phyloP scores from a whole-genome alignment of 306 rosid genomes.

The Prunus campanulata region DNA sequence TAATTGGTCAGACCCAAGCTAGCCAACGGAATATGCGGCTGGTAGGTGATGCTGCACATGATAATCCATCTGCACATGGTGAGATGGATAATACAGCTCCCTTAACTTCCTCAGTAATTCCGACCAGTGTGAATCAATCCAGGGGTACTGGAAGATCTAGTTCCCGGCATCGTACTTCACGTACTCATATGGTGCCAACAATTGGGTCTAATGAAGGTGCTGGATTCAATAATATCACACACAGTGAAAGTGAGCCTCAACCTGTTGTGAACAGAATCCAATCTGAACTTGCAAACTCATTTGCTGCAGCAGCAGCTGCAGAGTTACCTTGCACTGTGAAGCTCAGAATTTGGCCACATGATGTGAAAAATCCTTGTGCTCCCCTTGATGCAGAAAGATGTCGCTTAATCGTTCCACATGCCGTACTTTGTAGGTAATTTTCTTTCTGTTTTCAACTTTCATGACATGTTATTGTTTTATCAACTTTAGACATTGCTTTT shows the following conservation, averaged over 20 bases:
- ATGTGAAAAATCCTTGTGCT: conserved; percentile 71
- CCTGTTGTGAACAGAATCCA: conserved; percentile 63
- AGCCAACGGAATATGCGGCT: conserved; percentile 43
- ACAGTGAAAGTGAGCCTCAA: conserved; percentile 67
- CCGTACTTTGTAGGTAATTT: conserved; percentile 90
- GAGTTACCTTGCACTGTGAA: conserved; percentile 98
- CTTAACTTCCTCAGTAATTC: conserved; percentile 46
- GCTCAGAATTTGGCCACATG: conserved; percentile 91
- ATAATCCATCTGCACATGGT: conserved; percentile 33
- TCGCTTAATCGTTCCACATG: conserved; percentile 78
- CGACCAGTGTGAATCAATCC: conserved; percentile 52
- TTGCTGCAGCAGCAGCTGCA: conserved; percentile 83
- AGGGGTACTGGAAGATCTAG: conserved; percentile 64
- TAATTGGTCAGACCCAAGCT: conserved; percentile 90
- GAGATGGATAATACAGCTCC: conserved; percentile 43
- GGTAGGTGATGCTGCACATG: conserved; percentile 38
- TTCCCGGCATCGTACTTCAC: conserved; percentile 55
- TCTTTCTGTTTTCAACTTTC: conserved; percentile 3
- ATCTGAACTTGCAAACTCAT: conserved; percentile 78
- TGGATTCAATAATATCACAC: conserved; percentile 32
- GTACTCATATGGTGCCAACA: conserved; percentile 40
- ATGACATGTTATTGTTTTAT: background rate
- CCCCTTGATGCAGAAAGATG: conserved; percentile 70
- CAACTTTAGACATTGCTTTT: background rate
- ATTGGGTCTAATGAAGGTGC: conserved; percentile 56